Conservation (phyloP, 768 basidiomycete genomes). For the Mycena epipterygia region DNA sequence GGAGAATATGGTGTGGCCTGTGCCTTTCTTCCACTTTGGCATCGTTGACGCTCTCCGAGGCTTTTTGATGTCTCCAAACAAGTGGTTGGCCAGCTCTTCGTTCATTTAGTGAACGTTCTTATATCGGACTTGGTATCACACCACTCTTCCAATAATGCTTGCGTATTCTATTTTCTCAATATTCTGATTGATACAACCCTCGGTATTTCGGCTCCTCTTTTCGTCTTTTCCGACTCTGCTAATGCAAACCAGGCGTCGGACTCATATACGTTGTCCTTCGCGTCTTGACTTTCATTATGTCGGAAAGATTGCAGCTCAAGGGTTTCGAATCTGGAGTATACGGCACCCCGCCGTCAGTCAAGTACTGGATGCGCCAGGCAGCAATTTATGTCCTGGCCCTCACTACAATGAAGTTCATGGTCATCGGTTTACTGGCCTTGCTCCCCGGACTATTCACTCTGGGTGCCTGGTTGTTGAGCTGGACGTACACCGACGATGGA, state of each 20-base stretch:
- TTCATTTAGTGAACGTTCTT: conserved; percentile 84
- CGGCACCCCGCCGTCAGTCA: conserved; percentile 83
- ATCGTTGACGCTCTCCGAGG: conserved; percentile 59
- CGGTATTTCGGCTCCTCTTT: conserved; percentile 63
- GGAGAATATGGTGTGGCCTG: conserved; percentile 87
- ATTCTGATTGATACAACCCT: conserved; percentile 93
- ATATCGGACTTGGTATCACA: conserved; percentile 84
- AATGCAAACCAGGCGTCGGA: conserved; percentile 72
- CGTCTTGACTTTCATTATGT: conserved; percentile 72
- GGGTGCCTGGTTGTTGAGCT: conserved; percentile 91
- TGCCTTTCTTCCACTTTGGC: not conserved
- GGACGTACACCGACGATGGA: conserved; percentile 74
- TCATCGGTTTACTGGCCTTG: conserved; percentile 80
- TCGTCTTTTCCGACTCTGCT: not conserved
- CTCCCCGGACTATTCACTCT: conserved; percentile 78
- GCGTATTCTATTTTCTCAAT: conserved; percentile 93
- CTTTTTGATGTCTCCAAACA: conserved; percentile 96
- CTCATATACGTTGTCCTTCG: conserved; percentile 84
- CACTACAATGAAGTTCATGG: conserved; percentile 90
- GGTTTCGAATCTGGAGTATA: conserved; percentile 92
- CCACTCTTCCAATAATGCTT: conserved; percentile 83
- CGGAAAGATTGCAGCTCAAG: conserved; percentile 73
- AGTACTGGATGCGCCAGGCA: conserved; percentile 83
- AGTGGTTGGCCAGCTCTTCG: conserved; percentile 86
- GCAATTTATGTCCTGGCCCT: conserved; percentile 87